Percentiles rank a stretch among this genome's conserved stretches.
phyloP scores from a whole-genome alignment of 2,329 filamentous ascomycete species.

The Ascochyta rabiei region DNA sequence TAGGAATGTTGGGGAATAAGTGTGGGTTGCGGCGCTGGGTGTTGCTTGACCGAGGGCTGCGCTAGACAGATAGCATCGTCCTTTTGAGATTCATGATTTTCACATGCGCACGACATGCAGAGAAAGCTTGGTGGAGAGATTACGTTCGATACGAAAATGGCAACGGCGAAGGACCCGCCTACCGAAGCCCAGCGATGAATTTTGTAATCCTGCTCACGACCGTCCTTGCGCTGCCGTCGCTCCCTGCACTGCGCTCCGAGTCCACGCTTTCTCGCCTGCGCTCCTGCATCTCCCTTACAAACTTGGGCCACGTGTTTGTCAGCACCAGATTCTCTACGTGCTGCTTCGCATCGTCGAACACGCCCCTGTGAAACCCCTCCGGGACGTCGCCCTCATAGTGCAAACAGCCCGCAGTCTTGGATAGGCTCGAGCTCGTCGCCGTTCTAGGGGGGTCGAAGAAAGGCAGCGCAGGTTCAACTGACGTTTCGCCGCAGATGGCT shows the following conservation, averaged over 20 bases:
- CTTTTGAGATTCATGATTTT: no score
- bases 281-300: constrained; percentile 18
- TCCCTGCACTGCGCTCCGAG: constrained; percentile 9
- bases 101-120: no score
- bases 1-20: not conserved
- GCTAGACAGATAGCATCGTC: no score
- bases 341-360: constrained; percentile 15
- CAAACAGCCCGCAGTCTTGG: not conserved
- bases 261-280: constrained; percentile 5
- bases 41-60: not conserved
- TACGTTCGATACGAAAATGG: not conserved
- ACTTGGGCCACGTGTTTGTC: constrained; percentile 27
- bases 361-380: not conserved
- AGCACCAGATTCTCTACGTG: constrained; percentile 21
- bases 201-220: constrained; percentile 1
- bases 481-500: constrained; percentile 5
- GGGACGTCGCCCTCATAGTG: constrained; percentile 1
- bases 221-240: constrained; percentile 1
- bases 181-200: constrained; percentile 4
- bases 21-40: not conserved
- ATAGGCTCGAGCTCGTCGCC: not conserved
- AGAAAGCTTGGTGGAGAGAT: not conserved
- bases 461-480: constrained; percentile 7
- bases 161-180: not conserved
- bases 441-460: constrained; percentile 2